Percentiles rank a stretch among this genome's conserved stretches.
Evolutionary conservation across 2,329 filamentous ascomycete genomes (phyloP).

Genomic region (Aspergillus versicolor): DNA sequence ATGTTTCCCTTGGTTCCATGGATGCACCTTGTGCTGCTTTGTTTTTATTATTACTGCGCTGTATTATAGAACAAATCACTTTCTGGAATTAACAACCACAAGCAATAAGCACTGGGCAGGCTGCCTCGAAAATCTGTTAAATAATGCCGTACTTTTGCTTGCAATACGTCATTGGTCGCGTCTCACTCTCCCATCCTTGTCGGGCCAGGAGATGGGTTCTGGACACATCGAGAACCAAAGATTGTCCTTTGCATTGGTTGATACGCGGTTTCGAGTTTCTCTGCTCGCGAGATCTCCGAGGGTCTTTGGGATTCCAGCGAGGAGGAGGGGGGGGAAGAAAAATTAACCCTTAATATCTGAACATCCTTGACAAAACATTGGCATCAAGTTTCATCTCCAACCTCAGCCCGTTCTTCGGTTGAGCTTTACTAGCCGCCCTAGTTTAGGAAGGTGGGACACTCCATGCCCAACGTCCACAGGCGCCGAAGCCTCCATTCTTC

Average conservation of each 20-base stretch:
- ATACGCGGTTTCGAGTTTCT: background rate
- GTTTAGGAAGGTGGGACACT: conserved; percentile 8
- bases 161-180: conserved; percentile 8
- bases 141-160: conserved; percentile 9
- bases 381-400: conserved; percentile 5
- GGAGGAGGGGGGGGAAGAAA: background rate
- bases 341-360: background rate
- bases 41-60: background rate
- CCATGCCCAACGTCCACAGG: background rate
- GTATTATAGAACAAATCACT: background rate
- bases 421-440: background rate
- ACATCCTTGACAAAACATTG: background rate
- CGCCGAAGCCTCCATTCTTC: background rate
- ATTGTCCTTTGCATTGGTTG: conserved; percentile 7
- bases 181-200: conserved; percentile 10
- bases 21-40: background rate
- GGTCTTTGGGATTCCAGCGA: background rate
- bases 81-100: background rate
- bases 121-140: background rate
- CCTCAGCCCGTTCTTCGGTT: background rate
- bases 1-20: background rate
- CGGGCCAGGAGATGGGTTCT: conserved; percentile 15
- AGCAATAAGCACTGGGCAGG: background rate
- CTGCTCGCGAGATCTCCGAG: background rate
- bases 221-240: conserved; percentile 15